These are phyloP conservation scores for Polygonum maritimum DNA, from an alignment of 148 eudicot genomes.

Conservation along the genomic window DNA sequence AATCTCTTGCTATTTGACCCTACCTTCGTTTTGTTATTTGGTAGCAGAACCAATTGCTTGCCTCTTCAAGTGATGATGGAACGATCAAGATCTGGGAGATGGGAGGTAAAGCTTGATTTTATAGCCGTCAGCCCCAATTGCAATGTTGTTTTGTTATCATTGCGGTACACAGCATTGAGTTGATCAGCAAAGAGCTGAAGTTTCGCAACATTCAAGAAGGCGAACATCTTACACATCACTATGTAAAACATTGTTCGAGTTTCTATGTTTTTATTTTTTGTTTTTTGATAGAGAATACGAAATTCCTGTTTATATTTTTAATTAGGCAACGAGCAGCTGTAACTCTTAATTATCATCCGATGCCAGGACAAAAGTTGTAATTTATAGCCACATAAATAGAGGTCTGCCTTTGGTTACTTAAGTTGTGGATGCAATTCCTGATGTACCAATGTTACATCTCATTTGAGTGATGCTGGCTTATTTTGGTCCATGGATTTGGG, in stretches of 20 bases:
- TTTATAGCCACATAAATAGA: constrained; percentile 3
- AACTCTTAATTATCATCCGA: neutral
- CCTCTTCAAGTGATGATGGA: constrained; percentile 84
- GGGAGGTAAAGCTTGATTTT: constrained; percentile 20
- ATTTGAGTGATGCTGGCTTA: neutral
- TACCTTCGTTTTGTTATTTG: neutral
- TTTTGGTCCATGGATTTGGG: neutral
- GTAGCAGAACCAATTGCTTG: constrained; percentile 58
- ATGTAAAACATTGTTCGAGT: neutral
- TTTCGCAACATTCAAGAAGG: neutral
- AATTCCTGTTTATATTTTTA: neutral
- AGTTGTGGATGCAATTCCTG: constrained; percentile 1
- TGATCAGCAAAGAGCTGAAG: constrained; percentile 6
- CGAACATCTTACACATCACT: neutral
- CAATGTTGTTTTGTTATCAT: neutral
- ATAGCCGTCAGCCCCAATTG: neutral
- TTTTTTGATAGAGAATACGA: neutral
- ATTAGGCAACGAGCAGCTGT: neutral
- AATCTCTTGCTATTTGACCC: neutral
- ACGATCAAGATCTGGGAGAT: constrained; percentile 73
- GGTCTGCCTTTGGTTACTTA: neutral
- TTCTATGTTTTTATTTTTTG: neutral
- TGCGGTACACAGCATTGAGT: neutral
- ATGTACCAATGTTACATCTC: neutral
- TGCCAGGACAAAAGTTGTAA: neutral